Evolutionary conservation across 306 rosid species (phyloP).

Genomic region (Quercus agrifolia): DNA sequence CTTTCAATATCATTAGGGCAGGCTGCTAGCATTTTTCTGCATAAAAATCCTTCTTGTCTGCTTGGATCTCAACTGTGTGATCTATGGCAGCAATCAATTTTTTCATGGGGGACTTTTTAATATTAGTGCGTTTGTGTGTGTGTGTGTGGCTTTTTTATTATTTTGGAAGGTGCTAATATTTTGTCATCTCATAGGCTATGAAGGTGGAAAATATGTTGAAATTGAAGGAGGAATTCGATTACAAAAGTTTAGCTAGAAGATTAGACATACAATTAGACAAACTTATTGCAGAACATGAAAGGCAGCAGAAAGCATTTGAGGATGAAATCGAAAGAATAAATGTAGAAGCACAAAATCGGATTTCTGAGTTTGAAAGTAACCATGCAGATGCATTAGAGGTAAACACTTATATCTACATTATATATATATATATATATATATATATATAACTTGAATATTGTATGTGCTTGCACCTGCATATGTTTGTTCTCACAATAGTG

Average conservation of each 20-base stretch:
- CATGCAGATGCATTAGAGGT: slow-evolving; percentile 80
- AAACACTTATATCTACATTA: slow-evolving; percentile 22
- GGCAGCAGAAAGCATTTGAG: slow-evolving; percentile 92
- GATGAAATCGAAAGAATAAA: slow-evolving; percentile 77
- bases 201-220: slow-evolving; percentile 98
- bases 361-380: slow-evolving; percentile 75
- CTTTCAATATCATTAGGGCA: neutral
- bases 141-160: neutral
- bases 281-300: slow-evolving; percentile 92
- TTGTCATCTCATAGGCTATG: slow-evolving; percentile 71
- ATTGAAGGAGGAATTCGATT: slow-evolving; percentile 94
- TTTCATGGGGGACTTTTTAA: neutral
- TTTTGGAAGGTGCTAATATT: slow-evolving; percentile 28
- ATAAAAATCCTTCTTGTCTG: slow-evolving; percentile 14
- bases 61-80: slow-evolving; percentile 8
- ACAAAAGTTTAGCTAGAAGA: slow-evolving; percentile 91
- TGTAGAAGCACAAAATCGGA: slow-evolving; percentile 58
- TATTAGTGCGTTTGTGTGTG: too few species aligned
- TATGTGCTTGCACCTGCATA: neutral
- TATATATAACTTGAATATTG: neutral
- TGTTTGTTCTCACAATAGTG: neutral
- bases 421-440: neutral
- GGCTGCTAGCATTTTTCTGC: neutral
- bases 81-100: neutral
- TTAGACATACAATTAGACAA: slow-evolving; percentile 87